Percentiles rank a stretch among this genome's conserved stretches.
phyloP scores from a whole-genome alignment of 2,329 filamentous ascomycete species.

The Cladosporium sp. region DNA sequence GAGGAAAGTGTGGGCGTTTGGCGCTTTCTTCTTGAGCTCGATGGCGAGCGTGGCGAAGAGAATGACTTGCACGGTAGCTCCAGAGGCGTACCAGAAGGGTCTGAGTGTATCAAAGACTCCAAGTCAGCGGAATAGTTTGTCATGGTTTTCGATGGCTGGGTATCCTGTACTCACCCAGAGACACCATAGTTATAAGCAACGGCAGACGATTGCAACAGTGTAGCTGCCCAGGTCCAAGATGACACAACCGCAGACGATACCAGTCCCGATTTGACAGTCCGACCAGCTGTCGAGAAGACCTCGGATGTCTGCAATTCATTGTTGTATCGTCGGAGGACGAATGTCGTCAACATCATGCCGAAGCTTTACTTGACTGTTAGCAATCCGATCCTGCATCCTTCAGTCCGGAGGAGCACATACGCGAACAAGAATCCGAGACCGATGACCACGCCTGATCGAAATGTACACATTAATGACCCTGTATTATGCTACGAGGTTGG shows the following conservation, averaged over 20 bases:
- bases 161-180: constrained; percentile 35
- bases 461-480: neutral
- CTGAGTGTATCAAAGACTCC: constrained; percentile 21
- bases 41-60: constrained; percentile 86
- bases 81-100: constrained; percentile 61
- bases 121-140: neutral
- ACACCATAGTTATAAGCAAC: constrained; percentile 57
- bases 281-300: constrained; percentile 85
- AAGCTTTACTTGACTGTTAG: constrained; percentile 32
- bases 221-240: constrained; percentile 83
- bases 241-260: constrained; percentile 88
- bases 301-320: constrained; percentile 84
- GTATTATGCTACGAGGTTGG: too few species aligned
- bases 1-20: constrained; percentile 65
- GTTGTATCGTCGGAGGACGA: constrained; percentile 65
- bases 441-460: constrained; percentile 53
- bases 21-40: constrained; percentile 76
- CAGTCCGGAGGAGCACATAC: constrained; percentile 26
- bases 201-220: constrained; percentile 60
- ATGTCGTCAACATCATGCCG: constrained; percentile 70
- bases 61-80: constrained; percentile 76
- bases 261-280: constrained; percentile 83
- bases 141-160: too few species aligned
- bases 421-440: constrained; percentile 72
- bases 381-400: neutral